phyloP scores from a whole-genome alignment of 1,284 basidiomycete species.

The Ceratorhiza oryzae-sativae region DNA sequence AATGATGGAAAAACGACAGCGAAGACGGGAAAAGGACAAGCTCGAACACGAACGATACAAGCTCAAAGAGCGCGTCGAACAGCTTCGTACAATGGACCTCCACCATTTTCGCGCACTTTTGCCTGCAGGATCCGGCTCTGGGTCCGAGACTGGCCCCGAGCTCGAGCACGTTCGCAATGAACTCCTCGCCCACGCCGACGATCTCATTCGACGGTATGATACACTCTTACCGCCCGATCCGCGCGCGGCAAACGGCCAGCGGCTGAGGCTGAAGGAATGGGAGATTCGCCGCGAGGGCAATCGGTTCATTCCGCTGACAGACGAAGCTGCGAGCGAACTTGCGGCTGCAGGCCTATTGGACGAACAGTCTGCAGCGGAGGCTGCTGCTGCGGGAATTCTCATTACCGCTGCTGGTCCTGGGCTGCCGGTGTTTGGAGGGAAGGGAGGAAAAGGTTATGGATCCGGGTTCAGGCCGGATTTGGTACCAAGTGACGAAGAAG shows the following conservation, averaged over 20 bases:
- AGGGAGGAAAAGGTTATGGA: conserved; percentile 39
- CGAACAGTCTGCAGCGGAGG: conserved; percentile 38
- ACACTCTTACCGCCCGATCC: conserved; percentile 70
- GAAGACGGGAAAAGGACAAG: conserved; percentile 87
- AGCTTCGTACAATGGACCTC: conserved; percentile 75
- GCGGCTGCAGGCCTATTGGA: conserved; percentile 30
- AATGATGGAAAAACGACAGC: conserved; percentile 82
- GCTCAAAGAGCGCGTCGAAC: conserved; percentile 85
- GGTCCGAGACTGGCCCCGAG: conserved; percentile 58
- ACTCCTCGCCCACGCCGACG: conserved; percentile 71
- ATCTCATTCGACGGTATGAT: conserved; percentile 72
- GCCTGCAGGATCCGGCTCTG: conserved; percentile 52
- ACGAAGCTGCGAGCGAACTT: conserved; percentile 36
- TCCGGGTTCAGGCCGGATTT: conserved; percentile 26
- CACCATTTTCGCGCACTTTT: conserved; percentile 60
- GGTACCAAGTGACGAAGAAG: conserved; percentile 30
- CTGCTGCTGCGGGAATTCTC: conserved; percentile 32
- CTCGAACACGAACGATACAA: conserved; percentile 91
- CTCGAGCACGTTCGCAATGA: conserved; percentile 72
- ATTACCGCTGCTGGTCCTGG: conserved; percentile 21
- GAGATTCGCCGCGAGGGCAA: conserved; percentile 41
- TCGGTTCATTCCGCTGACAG: conserved; percentile 40
- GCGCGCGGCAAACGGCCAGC: conserved; percentile 44
- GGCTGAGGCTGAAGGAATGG: conserved; percentile 36
- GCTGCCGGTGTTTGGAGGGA: conserved; percentile 27